Percentiles rank a stretch among this genome's conserved stretches.
phyloP scores from a whole-genome alignment of 1,284 basidiomycete genomes.

The Grifola frondosa region DNA sequence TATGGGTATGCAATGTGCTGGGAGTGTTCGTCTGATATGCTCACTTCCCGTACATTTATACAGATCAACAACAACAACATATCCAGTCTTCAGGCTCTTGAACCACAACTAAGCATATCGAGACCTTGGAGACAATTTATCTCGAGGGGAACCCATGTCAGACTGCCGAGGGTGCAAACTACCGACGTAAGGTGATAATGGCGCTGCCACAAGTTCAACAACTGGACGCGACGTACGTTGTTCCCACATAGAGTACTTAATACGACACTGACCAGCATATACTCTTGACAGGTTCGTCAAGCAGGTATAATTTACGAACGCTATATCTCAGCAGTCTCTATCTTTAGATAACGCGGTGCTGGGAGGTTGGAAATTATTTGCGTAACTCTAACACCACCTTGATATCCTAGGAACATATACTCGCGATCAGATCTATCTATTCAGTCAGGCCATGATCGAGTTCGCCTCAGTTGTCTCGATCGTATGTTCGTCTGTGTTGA shows the following conservation, averaged over 20 bases:
- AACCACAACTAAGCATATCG: constrained; percentile 69
- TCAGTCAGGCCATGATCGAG: too few species aligned
- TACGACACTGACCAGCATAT: neutral
- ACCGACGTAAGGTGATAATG: constrained; percentile 89
- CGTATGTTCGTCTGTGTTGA: too few species aligned
- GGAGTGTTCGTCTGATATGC: neutral
- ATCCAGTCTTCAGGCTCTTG: constrained; percentile 64
- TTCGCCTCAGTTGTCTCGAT: too few species aligned
- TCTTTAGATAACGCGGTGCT: too few species aligned
- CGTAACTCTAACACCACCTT: too few species aligned
- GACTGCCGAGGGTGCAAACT: constrained; percentile 71
- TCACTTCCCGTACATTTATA: neutral
- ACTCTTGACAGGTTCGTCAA: constrained; percentile 19
- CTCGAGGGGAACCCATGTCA: constrained; percentile 95
- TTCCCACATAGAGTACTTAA: neutral
- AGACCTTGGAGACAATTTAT: constrained; percentile 84
- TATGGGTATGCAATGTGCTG: constrained; percentile 74
- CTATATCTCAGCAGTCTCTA: too few species aligned
- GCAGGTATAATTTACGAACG: too few species aligned
- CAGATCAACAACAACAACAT: constrained; percentile 92
- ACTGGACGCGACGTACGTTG: constrained; percentile 89
- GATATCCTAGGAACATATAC: too few species aligned
- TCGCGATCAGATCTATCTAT: too few species aligned
- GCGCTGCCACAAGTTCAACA: constrained; percentile 88
- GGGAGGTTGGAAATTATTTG: too few species aligned